Percentiles rank a stretch among this genome's conserved stretches.
These are phyloP conservation scores for Arthrobotrys sphaeroides DNA, from an alignment of 2,329 filamentous ascomycete genomes.

Conservation along the genomic window DNA sequence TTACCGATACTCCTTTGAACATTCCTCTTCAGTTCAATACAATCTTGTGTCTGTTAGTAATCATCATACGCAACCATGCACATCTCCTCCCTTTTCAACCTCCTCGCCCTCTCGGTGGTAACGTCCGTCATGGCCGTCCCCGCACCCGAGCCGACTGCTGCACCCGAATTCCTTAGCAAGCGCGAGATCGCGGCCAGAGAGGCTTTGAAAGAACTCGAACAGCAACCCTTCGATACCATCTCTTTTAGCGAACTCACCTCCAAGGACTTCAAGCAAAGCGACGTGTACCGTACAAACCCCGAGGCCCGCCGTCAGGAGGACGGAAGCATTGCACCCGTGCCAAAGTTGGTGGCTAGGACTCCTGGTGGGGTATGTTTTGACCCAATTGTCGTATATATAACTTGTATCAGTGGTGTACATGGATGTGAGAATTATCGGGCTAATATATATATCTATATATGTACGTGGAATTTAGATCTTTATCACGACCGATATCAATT, in stretches of 20 bases:
- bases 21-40: no score
- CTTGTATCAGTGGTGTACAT: background rate
- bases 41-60: no score
- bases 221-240: background rate
- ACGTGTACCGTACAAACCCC: background rate
- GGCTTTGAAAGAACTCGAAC: background rate
- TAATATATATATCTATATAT: background rate
- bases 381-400: background rate
- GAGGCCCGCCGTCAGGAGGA: background rate
- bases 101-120: background rate
- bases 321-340: background rate
- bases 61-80: no score
- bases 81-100: background rate
- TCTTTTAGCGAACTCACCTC: background rate
- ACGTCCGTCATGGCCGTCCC: background rate
- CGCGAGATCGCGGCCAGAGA: background rate
- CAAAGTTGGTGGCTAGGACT: background rate
- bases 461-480: background rate
- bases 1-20: no score
- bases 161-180: background rate
- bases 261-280: conserved; percentile 15
- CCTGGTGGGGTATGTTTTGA: conserved; percentile 3
- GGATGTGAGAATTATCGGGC: background rate
- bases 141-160: background rate
- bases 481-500: conserved; percentile 2